Evolutionary conservation across 345 rosid genomes (phyloP), one percentile per base, ranked within the genome.

Genomic region (Rhodamnia argentea): DNA sequence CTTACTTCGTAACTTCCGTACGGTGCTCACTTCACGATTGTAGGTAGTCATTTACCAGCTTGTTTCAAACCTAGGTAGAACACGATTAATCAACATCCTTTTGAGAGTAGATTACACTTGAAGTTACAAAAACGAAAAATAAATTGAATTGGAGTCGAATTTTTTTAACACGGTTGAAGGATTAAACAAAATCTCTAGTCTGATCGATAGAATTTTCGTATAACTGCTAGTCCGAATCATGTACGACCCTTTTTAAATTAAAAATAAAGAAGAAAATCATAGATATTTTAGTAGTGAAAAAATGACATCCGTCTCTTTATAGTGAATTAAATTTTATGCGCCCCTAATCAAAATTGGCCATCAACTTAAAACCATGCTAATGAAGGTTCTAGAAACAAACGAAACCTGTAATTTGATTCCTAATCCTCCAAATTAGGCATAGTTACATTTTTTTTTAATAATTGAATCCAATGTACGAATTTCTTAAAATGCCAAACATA

Each of bases 21-120:
- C n/a, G n/a, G n/a, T n/a, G n/a, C n/a, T n/a, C n/a, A n/a, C n/a
- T n/a, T n/a, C n/a, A n/a, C n/a, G n/a, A n/a, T n/a, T n/a, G n/a
- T n/a, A n/a, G 44, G 6, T 18, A 1, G 6, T 15, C 24, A 0
- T 29, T 64, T 32, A 32, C 76, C 4, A 29, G 12, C 18, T 47
- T 47, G 51, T 10, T 47, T 10, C 51, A 47, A 47, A 47, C 51
- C 51, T 2, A 16, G 44, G 44, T 64, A 20, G 12, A 32, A 15
- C 10, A 1, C 8, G 32, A 32, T 64, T 64, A 64, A 64, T 7
- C 22, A 29, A 64, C 76, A 29, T 4, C 16, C 8, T 29, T 14
- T 1, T 0, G 1, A 13, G 40, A 27, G 5, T 29, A 4, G 40
- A 15, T 10, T 2, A 32, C 0, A 16, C 13, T 32, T 18, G 59